Evolutionary conservation across 1,284 basidiomycete species (phyloP), one percentile per base, ranked within the genome.

Genomic region (Cryptococcus sp.): DNA sequence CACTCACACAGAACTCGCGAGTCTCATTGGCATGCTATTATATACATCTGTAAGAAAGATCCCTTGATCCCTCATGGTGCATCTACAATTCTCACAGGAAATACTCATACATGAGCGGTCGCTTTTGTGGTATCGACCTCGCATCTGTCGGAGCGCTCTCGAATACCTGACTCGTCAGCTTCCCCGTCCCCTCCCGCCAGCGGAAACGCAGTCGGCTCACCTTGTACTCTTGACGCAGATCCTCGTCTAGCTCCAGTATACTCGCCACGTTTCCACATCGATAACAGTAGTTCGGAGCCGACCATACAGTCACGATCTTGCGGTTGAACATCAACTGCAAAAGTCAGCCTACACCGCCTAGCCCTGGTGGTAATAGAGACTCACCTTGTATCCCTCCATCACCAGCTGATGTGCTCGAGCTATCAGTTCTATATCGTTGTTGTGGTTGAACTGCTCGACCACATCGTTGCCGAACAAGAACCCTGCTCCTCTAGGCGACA

Each of bases 201-300:
- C 21, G 18, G 77, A 68, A 90, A 90, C 5, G 5, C 14, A 18
- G n/a, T 4, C 12, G 19, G 25, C 43, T 46, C 34, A 91, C 88
- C 69, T 91, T 91, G 75, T 94, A 95, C 67, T 89, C 86, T 69
- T 93, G 89, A 24, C 82, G 81, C 32, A 95, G 79, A 62, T 91
- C 80, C 62, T 95, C 93, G 68, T 95, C 89, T 36, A 97, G 77
- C 66, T 93, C 86, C 19, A 95, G 77, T 60, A 97, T 92, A 19
- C 87, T 90, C 26, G 92, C 92, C 31, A 94, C 87, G 68, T 41
- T 56, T 19, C 77, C 82, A 49, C 56, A 92, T 85, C 91, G 78
- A 73, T 98, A 97, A 73, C 94, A 98, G 69, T 98, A 98, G 72
- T 97, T 98, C 3, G 93, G 94, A 1, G 93, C 95, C 63, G 87